Base-by-base conservation (phyloP, 2,329 filamentous ascomycete species). In the Laburnicola sp. region DNA sequence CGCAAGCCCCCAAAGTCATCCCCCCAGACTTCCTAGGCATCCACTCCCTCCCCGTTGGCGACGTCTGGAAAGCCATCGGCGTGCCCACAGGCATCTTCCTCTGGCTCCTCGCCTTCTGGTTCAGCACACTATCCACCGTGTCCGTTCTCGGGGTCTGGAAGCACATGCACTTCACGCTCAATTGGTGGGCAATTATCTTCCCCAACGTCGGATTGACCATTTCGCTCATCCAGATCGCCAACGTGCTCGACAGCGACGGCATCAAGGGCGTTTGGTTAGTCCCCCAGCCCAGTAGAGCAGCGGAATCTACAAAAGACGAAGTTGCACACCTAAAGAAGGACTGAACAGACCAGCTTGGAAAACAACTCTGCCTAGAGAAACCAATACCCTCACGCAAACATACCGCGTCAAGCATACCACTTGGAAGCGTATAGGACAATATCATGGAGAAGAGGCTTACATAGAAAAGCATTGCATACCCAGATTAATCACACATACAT, bases 101-200 rank as follows among this genome's bases (percentile, higher is more conserved):
- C 25, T 76, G 77, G 71, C 69, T 76, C 0, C 70, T 80, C 28
- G 73, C 75, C 6, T 74, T 80, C 45, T 81, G 78, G 74, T 80
- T 79, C 64, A 78, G 78, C 59, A 75, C 72, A 38, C 72, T 79
- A 44, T 68, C 69, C 1, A 70, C 70, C 0, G 57, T 76, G 1
- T 68, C 69, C 21, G 66, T 76, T 7, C 30, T 76, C 51, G 30
- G 70, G 25, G 66, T 72, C 32, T 59, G 66, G 10, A 66, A 71
- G 7, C 66, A 76, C 5, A 79, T 77, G 51, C 59, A 63, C 42
- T 66, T 66, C 10, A 65, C 62, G 22, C 50, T 66, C 5, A 66
- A 65, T 32, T 63, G 59, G 56, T 87, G 83, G 83, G 82, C 81
- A 6, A 84, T 85, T 66, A 79, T 87, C 22, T 86, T 87, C 61